A percentile compares a stretch with the other conserved stretches of the same genome.
phyloP scores from a whole-genome alignment of 805 yeast genomes.

The Cephaloascus fragrans region DNA sequence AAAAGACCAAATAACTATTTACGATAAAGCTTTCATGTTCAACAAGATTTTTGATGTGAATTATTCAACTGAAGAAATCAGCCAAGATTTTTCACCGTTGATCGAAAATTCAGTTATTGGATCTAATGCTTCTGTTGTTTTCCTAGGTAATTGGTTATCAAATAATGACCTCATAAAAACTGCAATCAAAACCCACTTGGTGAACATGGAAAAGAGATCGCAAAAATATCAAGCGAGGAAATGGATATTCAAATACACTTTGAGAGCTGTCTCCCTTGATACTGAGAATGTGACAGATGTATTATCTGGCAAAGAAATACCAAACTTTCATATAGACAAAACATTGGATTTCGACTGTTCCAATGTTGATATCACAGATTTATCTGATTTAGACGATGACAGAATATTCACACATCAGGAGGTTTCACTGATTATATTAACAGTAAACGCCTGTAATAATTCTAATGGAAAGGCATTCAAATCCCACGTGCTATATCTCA shows the following conservation, averaged over 20 bases:
- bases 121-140: slow-evolving; percentile 10
- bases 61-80: slow-evolving; percentile 4
- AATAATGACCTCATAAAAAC: not conserved
- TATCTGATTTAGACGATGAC: too few relatives aligned
- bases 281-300: not conserved
- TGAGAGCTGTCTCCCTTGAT: not conserved
- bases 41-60: slow-evolving; percentile 9
- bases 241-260: not conserved
- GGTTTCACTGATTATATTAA: not conserved
- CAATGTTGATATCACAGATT: too few relatives aligned
- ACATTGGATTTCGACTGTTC: not conserved
- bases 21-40: slow-evolving; percentile 5
- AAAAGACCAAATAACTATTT: not conserved
- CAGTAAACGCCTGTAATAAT: not conserved
- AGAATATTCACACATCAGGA: too few relatives aligned
- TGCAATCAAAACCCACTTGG: not conserved
- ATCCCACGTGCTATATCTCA: not conserved
- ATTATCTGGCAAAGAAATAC: not conserved
- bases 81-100: slow-evolving; percentile 13
- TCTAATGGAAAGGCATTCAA: not conserved
- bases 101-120: slow-evolving; percentile 10
- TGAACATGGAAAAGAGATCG: not conserved
- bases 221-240: not conserved
- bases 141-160: slow-evolving; percentile 7
- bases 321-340: not conserved